Evolutionary conservation across 345 rosid species (phyloP).

Genomic region (Arabis hirsuta): DNA sequence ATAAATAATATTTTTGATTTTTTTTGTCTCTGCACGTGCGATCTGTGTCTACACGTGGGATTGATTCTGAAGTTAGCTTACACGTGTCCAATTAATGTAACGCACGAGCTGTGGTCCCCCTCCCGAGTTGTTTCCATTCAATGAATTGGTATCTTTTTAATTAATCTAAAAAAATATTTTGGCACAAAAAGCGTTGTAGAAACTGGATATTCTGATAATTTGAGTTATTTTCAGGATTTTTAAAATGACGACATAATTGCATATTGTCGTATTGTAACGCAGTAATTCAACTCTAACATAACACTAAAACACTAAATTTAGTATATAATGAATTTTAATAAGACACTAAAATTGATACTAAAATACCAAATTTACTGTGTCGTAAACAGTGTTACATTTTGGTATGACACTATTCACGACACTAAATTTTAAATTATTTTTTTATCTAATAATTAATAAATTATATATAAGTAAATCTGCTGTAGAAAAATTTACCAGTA

Average conservation of each 20-base stretch:
- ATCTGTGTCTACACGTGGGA: conserved; percentile 34
- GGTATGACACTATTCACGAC: too few relatives aligned
- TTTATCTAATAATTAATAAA: too few relatives aligned
- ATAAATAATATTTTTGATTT: conserved; percentile 7
- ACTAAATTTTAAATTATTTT: too few relatives aligned
- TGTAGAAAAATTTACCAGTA: too few relatives aligned
- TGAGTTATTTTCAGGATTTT: background rate
- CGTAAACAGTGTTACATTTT: too few relatives aligned
- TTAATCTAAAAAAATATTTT: too few relatives aligned
- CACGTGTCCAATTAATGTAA: conserved; percentile 42
- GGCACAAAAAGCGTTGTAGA: background rate
- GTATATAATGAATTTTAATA: too few relatives aligned
- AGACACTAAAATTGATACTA: too few relatives aligned
- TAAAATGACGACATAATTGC: conserved; percentile 1
- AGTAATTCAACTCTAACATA: too few relatives aligned
- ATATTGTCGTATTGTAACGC: conserved; percentile 5
- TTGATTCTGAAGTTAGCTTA: conserved; percentile 34
- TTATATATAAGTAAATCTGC: too few relatives aligned
- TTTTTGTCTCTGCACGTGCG: conserved; percentile 44
- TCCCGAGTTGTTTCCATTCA: conserved; percentile 22
- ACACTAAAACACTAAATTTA: too few relatives aligned
- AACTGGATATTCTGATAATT: background rate
- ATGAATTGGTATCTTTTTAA: conserved; percentile 21
- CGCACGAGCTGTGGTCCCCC: conserved; percentile 47
- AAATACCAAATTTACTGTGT: too few relatives aligned